phyloP scores from a whole-genome alignment of 2,329 filamentous ascomycete species.

The Exophiala sp. region DNA sequence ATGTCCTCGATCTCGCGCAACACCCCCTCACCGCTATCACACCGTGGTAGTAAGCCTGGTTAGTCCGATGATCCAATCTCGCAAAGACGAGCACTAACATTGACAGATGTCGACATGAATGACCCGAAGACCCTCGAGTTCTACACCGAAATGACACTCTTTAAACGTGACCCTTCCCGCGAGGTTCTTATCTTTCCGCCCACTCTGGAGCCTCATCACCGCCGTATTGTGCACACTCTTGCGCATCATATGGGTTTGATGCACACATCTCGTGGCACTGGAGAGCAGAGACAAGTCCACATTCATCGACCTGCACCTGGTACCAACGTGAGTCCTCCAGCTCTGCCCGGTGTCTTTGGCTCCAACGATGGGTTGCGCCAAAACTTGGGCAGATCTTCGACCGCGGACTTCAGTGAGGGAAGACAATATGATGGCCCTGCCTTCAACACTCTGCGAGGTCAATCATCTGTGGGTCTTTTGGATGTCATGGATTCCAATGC shows the following conservation, averaged over 20 bases:
- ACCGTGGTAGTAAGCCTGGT: conserved; percentile 43
- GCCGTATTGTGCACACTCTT: conserved; percentile 85
- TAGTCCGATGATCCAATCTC: conserved; percentile 27
- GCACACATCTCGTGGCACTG: conserved; percentile 82
- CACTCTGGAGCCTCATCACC: conserved; percentile 72
- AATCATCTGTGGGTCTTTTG: conserved; percentile 74
- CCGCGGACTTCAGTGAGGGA: conserved; percentile 87
- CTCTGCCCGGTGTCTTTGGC: conserved; percentile 48
- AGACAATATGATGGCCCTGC: conserved; percentile 65
- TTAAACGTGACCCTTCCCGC: conserved; percentile 70
- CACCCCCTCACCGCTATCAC: conserved; percentile 63
- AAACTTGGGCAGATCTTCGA: conserved; percentile 86
- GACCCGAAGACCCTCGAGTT: conserved; percentile 80
- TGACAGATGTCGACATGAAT: conserved; percentile 74
- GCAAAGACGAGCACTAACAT: conserved; percentile 32
- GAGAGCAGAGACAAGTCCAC: conserved; percentile 82
- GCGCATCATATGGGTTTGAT: conserved; percentile 92
- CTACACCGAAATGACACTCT: conserved; percentile 83
- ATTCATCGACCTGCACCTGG: conserved; percentile 58
- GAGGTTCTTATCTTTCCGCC: conserved; percentile 81
- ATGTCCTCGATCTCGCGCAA: conserved; percentile 68
- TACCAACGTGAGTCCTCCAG: conserved; percentile 54
- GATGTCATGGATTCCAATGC: conserved; percentile 72
- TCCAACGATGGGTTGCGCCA: conserved; percentile 70
- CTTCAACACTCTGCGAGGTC: conserved; percentile 58